Conservation (phyloP, 768 basidiomycete genomes). For the Leccinellum albellum region DNA sequence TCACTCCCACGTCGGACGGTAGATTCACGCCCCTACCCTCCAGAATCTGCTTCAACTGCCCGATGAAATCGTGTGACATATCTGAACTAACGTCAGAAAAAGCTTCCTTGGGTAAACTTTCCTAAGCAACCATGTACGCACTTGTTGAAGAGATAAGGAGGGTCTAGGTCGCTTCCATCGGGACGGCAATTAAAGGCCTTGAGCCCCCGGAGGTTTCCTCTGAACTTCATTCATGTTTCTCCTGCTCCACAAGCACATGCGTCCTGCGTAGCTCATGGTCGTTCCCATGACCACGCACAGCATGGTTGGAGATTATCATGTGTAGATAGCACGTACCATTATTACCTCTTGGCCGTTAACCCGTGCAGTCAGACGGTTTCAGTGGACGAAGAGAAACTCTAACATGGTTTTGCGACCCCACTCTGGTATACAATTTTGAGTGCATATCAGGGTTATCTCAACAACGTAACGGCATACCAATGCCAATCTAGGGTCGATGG, state of each 20-base stretch:
- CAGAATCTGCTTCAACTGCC: not conserved
- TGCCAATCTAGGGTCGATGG: not conserved
- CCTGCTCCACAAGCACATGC: not conserved
- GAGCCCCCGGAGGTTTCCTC: not conserved
- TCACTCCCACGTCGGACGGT: not conserved
- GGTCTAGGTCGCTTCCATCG: not conserved
- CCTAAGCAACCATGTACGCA: not conserved
- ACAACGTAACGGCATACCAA: not conserved
- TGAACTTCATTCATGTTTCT: constrained; percentile 2
- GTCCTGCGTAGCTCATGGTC: not conserved
- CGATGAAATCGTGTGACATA: not conserved
- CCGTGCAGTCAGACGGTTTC: not conserved
- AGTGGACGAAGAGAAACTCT: not conserved
- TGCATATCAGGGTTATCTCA: no score
- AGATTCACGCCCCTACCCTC: not conserved
- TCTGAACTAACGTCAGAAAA: not conserved
- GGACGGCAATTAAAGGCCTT: not conserved
- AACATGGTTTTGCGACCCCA: not conserved
- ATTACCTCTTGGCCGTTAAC: not conserved
- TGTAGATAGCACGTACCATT: not conserved
- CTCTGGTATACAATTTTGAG: not conserved
- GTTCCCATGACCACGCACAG: not conserved
- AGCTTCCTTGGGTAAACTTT: not conserved
- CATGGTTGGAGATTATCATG: not conserved
- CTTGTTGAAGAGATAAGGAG: not conserved